Conservation (phyloP, 768 basidiomycete species). For the Trametes meyenii region DNA sequence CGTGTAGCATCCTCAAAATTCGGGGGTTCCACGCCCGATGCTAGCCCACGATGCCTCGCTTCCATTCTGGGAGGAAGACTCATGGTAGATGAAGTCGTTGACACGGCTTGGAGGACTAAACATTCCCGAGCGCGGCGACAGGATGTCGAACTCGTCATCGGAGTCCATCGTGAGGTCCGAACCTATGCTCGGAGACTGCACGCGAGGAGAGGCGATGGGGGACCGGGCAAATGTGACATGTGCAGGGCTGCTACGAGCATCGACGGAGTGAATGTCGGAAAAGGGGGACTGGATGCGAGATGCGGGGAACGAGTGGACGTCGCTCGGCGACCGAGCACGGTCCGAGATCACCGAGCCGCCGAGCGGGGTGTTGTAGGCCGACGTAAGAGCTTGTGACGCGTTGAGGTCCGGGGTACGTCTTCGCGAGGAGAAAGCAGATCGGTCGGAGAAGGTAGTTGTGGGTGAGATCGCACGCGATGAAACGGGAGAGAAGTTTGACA, state of each 20-base stretch:
- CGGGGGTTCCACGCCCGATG: conserved; percentile 31
- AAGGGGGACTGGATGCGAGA: conserved; percentile 27
- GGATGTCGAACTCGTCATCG: conserved; percentile 29
- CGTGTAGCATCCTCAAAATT: conserved; percentile 11
- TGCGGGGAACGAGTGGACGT: conserved; percentile 4
- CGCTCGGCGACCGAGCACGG: conserved; percentile 4
- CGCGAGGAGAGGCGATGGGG: conserved; percentile 16
- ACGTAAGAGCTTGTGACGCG: conserved; percentile 12
- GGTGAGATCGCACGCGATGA: conserved; percentile 23
- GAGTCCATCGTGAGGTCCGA: conserved; percentile 24
- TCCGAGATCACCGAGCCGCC: conserved; percentile 14
- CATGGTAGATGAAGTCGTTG: conserved; percentile 22
- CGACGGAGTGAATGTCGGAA: conserved; percentile 26
- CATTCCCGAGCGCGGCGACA: conserved; percentile 32
- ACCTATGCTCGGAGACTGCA: conserved; percentile 22
- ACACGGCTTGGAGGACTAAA: conserved; percentile 28
- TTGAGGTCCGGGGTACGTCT: conserved; percentile 7
- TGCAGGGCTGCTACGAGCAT: conserved; percentile 16
- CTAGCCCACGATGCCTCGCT: conserved; percentile 32
- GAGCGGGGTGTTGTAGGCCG: conserved; percentile 27
- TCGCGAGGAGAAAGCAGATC: conserved; percentile 1
- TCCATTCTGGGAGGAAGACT: conserved; percentile 19
- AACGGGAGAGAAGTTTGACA: conserved; percentile 15
- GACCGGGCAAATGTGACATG: conserved; percentile 6
- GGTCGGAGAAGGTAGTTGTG: neutral